Percentiles rank a stretch among this genome's conserved stretches.
Evolutionary conservation across 2,329 filamentous ascomycete genomes (phyloP).

Genomic region (Colletotrichum spaethianum): DNA sequence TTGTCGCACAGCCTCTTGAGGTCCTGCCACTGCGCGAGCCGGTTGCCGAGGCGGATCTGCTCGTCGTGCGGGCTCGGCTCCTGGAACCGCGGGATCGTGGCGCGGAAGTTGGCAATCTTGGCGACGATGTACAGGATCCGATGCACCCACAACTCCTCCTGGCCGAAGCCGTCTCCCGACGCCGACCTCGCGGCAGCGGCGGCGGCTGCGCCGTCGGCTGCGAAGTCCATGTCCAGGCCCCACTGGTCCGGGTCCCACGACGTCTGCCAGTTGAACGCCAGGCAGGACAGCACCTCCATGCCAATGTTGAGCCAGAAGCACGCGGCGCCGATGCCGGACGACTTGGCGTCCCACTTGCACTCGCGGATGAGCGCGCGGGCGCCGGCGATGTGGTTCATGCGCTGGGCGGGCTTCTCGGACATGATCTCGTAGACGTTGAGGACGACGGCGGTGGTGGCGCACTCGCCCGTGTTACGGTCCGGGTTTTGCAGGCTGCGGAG

Average conservation of each 20-base stretch:
- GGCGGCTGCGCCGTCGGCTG: constrained; percentile 41
- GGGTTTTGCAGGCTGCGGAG: constrained; percentile 85
- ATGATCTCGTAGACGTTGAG: constrained; percentile 95
- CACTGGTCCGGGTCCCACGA: constrained; percentile 93
- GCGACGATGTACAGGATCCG: constrained; percentile 90
- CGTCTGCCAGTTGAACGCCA: constrained; percentile 88
- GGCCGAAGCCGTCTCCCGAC: constrained; percentile 56
- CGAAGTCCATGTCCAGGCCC: constrained; percentile 85
- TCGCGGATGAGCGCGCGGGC: constrained; percentile 90
- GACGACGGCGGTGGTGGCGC: constrained; percentile 88
- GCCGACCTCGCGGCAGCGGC: constrained; percentile 54
- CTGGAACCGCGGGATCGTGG: constrained; percentile 74
- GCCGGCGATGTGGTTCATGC: constrained; percentile 92
- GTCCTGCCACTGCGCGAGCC: constrained; percentile 82
- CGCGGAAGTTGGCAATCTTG: constrained; percentile 88
- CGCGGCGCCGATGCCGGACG: constrained; percentile 83
- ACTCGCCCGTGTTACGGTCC: constrained; percentile 85
- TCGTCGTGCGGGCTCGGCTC: constrained; percentile 73
- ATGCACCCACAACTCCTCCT: constrained; percentile 90
- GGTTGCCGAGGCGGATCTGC: constrained; percentile 73
- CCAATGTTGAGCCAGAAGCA: constrained; percentile 97
- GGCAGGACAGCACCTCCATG: constrained; percentile 90
- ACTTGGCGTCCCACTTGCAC: constrained; percentile 88
- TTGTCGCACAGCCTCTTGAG: constrained; percentile 86
- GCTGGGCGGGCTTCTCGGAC: constrained; percentile 82